phyloP scores from a whole-genome alignment of 1,284 basidiomycete species.

The Psilocybe mexicana region DNA sequence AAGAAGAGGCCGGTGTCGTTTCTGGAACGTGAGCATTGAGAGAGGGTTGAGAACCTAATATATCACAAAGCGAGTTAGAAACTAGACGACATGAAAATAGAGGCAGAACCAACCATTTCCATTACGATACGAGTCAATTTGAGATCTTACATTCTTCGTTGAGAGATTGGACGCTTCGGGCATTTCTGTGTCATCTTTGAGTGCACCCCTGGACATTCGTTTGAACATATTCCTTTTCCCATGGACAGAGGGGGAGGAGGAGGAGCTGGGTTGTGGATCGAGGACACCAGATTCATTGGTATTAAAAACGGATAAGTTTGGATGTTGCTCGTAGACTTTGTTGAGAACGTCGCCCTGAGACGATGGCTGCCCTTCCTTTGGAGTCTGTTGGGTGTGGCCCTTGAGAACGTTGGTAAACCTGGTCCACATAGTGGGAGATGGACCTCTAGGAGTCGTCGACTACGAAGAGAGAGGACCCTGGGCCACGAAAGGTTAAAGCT shows the following conservation, averaged over 20 bases:
- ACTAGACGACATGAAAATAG: conserved; percentile 11
- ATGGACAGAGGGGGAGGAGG: conserved; percentile 46
- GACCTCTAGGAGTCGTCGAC: conserved; percentile 8
- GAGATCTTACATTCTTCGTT: conserved; percentile 56
- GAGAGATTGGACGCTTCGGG: conserved; percentile 38
- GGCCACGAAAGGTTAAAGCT: conserved; percentile 5
- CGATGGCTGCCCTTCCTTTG: conserved; percentile 40
- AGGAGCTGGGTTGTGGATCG: conserved; percentile 42
- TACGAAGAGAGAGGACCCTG: neutral
- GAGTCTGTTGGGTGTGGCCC: conserved; percentile 33
- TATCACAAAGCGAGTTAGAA: neutral
- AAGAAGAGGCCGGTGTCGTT: conserved; percentile 22
- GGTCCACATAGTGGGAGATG: conserved; percentile 52
- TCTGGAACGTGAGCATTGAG: conserved; percentile 39
- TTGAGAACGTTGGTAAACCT: conserved; percentile 60
- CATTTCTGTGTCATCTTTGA: conserved; percentile 36
- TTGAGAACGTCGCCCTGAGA: conserved; percentile 45
- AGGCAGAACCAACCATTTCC: conserved; percentile 36
- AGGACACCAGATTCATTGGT: conserved; percentile 35
- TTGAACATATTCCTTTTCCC: conserved; percentile 43
- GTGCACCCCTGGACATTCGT: conserved; percentile 36
- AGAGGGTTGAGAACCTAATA: conserved; percentile 48
- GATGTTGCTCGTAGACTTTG: conserved; percentile 56
- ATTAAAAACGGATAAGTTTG: conserved; percentile 60
- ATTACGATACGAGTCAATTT: conserved; percentile 38